Conservation (phyloP, 2,329 filamentous ascomycete genomes). For the Ceratocystis destructans region DNA sequence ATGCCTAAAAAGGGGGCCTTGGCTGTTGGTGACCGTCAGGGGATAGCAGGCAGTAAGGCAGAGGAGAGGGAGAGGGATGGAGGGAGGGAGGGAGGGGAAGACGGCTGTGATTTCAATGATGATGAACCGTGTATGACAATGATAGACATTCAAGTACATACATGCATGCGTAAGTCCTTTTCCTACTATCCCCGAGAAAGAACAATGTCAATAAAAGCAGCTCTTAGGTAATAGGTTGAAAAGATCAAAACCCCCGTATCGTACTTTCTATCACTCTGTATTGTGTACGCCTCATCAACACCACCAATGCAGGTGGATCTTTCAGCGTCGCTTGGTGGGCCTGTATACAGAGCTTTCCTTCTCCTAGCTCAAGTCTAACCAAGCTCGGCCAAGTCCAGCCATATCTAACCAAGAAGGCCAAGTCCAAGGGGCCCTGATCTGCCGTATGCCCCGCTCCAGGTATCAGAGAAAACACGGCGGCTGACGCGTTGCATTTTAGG, state of each 20-base stretch:
- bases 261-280: not conserved
- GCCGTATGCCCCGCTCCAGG: not conserved
- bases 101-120: too few relatives aligned
- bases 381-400: not conserved
- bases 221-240: not conserved
- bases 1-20: not conserved
- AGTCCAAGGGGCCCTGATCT: not conserved
- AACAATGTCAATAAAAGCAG: too few relatives aligned
- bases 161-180: too few relatives aligned
- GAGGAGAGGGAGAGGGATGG: not conserved
- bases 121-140: too few relatives aligned
- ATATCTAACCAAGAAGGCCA: not conserved
- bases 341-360: too few relatives aligned
- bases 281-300: too few relatives aligned
- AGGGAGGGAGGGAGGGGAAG: not conserved
- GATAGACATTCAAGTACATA: too few relatives aligned
- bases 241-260: not conserved
- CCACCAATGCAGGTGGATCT: too few relatives aligned
- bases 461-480: not conserved
- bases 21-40: not conserved
- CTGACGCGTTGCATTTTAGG: slow-evolving; percentile 1
- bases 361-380: too few relatives aligned
- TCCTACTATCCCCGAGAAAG: too few relatives aligned
- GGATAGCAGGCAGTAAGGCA: not conserved
- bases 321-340: too few relatives aligned